Conservation (phyloP, 2,329 filamentous ascomycete genomes). For the Fusarium sulawesiense region DNA sequence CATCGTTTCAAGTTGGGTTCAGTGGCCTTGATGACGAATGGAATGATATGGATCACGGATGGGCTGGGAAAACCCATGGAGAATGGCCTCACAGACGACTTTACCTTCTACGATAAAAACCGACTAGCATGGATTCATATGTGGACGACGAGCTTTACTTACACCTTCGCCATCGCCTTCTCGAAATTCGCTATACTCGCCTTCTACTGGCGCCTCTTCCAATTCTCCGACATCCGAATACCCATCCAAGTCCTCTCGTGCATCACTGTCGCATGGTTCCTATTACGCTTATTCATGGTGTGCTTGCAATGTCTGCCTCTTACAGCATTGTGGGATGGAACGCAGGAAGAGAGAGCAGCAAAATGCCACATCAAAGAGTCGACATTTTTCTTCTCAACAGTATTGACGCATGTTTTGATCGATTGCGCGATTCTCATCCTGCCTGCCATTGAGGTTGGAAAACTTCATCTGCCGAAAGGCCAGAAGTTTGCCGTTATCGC, state of each 20-base stretch:
- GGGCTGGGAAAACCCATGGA: slow-evolving; percentile 36
- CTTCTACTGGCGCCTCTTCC: slow-evolving; percentile 49
- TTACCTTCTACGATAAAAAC: slow-evolving; percentile 24
- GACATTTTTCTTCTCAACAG: slow-evolving; percentile 50
- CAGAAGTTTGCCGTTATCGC: slow-evolving; percentile 48
- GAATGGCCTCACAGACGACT: slow-evolving; percentile 24
- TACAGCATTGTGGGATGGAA: slow-evolving; percentile 49
- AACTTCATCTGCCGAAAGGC: slow-evolving; percentile 44
- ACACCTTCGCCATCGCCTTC: slow-evolving; percentile 46
- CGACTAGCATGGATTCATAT: slow-evolving; percentile 39
- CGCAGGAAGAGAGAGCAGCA: slow-evolving; percentile 34
- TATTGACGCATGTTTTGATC: slow-evolving; percentile 48
- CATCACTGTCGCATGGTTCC: slow-evolving; percentile 44
- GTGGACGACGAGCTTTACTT: slow-evolving; percentile 46
- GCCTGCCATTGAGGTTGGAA: slow-evolving; percentile 48
- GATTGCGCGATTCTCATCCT: slow-evolving; percentile 50
- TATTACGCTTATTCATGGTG: slow-evolving; percentile 47
- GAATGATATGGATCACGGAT: slow-evolving; percentile 32
- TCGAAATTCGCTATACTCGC: slow-evolving; percentile 47
- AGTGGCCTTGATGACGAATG: slow-evolving; percentile 33
- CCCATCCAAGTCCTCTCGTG: slow-evolving; percentile 46
- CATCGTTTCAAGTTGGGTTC: slow-evolving; percentile 24
- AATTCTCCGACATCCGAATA: slow-evolving; percentile 44
- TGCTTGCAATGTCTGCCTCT: slow-evolving; percentile 51
- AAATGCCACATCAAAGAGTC: slow-evolving; percentile 48